Evolutionary conservation across 352 stramenopile genomes (phyloP).

Genomic region (Globisporangium carolinianum): DNA sequence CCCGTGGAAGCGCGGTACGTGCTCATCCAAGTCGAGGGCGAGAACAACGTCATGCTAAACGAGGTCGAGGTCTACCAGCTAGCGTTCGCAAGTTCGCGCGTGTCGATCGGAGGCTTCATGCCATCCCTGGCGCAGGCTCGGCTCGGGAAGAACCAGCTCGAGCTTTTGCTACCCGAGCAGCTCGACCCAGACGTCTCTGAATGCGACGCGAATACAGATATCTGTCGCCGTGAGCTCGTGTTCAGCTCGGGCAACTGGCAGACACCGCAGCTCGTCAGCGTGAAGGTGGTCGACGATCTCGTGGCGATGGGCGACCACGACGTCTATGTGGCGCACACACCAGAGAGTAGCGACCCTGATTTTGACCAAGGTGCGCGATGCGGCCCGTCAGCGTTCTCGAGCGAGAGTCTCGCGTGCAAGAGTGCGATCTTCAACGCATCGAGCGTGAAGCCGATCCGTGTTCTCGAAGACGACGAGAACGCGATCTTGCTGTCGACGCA

Average conservation of each 20-base stretch:
- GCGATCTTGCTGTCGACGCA: constrained; percentile 43
- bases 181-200: constrained; percentile 14
- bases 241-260: constrained; percentile 58
- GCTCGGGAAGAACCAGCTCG: constrained; percentile 39
- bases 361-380: constrained; percentile 35
- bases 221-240: constrained; percentile 52
- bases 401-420: constrained; percentile 17
- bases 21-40: constrained; percentile 43
- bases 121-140: constrained; percentile 27
- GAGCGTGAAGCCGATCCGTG: constrained; percentile 38
- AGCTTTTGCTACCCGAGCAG: constrained; percentile 18
- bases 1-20: constrained; percentile 37
- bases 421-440: constrained; percentile 32
- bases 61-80: constrained; percentile 65
- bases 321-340: constrained; percentile 38
- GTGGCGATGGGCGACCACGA: constrained; percentile 47
- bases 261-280: constrained; percentile 23
- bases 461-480: constrained; percentile 64
- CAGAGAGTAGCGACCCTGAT: constrained; percentile 35
- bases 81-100: constrained; percentile 36
- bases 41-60: constrained; percentile 51
- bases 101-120: constrained; percentile 51
- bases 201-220: constrained; percentile 24
- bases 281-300: constrained; percentile 37
- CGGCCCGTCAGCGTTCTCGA: not conserved